Percentiles rank a stretch among this genome's conserved stretches.
Conservation (phyloP, 2,329 filamentous ascomycete species). For the Gyromitra esculenta region DNA sequence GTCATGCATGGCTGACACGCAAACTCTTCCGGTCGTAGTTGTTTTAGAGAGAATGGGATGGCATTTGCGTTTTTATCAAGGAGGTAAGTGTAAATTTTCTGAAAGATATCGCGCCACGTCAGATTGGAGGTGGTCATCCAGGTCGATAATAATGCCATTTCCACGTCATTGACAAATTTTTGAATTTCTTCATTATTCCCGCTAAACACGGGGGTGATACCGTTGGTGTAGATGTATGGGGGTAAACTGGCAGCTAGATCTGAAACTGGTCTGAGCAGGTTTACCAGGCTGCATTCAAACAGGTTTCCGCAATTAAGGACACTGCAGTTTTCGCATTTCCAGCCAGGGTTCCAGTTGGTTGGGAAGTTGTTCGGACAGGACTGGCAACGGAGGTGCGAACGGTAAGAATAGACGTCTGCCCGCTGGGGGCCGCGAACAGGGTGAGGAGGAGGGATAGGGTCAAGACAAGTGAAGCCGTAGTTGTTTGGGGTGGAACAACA, state of each 20-base stretch:
- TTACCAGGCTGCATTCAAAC: slow-evolving; percentile 18
- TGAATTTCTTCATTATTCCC: not conserved
- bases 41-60: slow-evolving; percentile 10
- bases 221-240: not conserved
- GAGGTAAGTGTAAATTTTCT: slow-evolving; percentile 18
- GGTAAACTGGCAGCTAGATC: slow-evolving; percentile 1
- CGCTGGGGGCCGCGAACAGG: slow-evolving; percentile 20
- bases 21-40: slow-evolving; percentile 10
- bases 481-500: slow-evolving; percentile 40
- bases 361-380: slow-evolving; percentile 37
- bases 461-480: slow-evolving; percentile 36
- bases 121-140: slow-evolving; percentile 21
- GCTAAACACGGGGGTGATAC: not conserved
- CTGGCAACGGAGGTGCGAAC: slow-evolving; percentile 40
- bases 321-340: slow-evolving; percentile 39
- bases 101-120: slow-evolving; percentile 6
- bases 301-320: slow-evolving; percentile 35
- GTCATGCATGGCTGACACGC: slow-evolving; percentile 23
- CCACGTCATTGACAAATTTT: slow-evolving; percentile 5
- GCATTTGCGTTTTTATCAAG: slow-evolving; percentile 5
- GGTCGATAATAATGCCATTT: slow-evolving; percentile 1
- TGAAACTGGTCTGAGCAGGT: not conserved
- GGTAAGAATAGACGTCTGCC: slow-evolving; percentile 21
- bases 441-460: slow-evolving; percentile 37
- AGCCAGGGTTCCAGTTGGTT: slow-evolving; percentile 36